Evolutionary conservation across 352 stramenopile species (phyloP), one percentile per base, ranked within the genome.

Genomic region (Thalassiosira oceanica): DNA sequence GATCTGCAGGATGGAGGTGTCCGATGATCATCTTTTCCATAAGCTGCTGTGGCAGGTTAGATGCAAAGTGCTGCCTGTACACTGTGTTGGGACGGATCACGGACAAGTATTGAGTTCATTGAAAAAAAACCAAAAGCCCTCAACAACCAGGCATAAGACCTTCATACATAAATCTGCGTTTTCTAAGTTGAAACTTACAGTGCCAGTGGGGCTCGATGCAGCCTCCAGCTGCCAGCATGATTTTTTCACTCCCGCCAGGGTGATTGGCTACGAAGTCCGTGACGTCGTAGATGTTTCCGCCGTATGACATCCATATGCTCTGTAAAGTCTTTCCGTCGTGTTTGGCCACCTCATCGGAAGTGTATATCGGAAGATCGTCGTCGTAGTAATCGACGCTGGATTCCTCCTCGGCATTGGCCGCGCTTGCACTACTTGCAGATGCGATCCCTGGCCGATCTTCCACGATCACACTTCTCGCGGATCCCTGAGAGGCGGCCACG

Each of bases 231-330:
- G 48, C 64, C 55, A 83, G 62, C 27, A 87, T 44, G 41, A 92
- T 88, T 37, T 90, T 91, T 58, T 92, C 74, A 24, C 83, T 88
- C 42, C 95, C 95, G 23, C 87, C 91, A 4, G 96, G 96, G 75
- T 98, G 96, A 60, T 92, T 93, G 15, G 69, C 64, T 54, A 98
- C 92, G 74, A 98, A 99, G 58, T 95, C 85, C 2, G 95, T 97
- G 37, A 98, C 95, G 81, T 99, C 94, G 83, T 98, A 98, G 11
- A 98, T 94, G 31, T 93, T 90, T 61, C 94, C 81, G 36, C 80
- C 80, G 58, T 90, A 90, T n/a, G 64, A 76, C 80, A 90, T 88
- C 83, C 83, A 90, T 41, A 89, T 68, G 27, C 26, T 28, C 35
- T 56, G 49, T 15, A 43, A 20, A 18, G 36, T 43, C 4, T 54